Conservation (phyloP, 352 stramenopile species). For the Albugo laibachii region DNA sequence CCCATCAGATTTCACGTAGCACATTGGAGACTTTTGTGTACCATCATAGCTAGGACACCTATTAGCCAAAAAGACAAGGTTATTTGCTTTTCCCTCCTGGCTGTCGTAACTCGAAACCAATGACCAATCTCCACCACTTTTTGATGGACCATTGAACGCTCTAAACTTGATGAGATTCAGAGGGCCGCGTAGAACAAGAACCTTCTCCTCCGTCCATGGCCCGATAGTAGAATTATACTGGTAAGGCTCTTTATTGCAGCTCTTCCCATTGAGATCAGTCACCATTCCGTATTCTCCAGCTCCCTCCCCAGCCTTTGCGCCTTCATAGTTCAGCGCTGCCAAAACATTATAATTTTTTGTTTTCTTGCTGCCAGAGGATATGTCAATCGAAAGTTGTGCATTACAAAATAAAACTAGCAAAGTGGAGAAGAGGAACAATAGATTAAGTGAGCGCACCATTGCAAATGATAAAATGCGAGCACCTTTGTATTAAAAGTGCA, state of each 20-base stretch:
- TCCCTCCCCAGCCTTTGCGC: constrained; percentile 25
- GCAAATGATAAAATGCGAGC: too few relatives aligned
- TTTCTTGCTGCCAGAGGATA: too few relatives aligned
- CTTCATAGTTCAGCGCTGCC: constrained; percentile 20
- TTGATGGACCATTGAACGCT: constrained; percentile 15
- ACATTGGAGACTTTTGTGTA: constrained; percentile 20
- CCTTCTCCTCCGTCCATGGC: constrained; percentile 26
- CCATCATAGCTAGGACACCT: constrained; percentile 26
- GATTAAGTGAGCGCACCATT: too few relatives aligned
- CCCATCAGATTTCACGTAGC: constrained; percentile 16
- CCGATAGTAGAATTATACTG: constrained; percentile 22
- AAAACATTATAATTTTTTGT: too few relatives aligned
- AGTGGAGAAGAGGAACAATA: too few relatives aligned
- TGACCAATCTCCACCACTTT: constrained; percentile 13
- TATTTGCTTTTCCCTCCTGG: constrained; percentile 12
- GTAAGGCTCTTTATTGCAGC: constrained; percentile 20
- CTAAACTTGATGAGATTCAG: constrained; percentile 40
- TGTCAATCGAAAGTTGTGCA: too few relatives aligned
- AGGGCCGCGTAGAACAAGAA: constrained; percentile 29
- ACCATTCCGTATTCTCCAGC: constrained; percentile 29
- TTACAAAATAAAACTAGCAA: too few relatives aligned
- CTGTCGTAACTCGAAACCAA: constrained; percentile 23
- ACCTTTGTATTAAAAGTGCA: too few relatives aligned
- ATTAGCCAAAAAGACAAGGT: constrained; percentile 46
- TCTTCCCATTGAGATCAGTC: constrained; percentile 8